Percentiles rank a stretch among this genome's conserved stretches.
Conservation (phyloP, 2,329 filamentous ascomycete genomes). For the Exophiala bonariae region DNA sequence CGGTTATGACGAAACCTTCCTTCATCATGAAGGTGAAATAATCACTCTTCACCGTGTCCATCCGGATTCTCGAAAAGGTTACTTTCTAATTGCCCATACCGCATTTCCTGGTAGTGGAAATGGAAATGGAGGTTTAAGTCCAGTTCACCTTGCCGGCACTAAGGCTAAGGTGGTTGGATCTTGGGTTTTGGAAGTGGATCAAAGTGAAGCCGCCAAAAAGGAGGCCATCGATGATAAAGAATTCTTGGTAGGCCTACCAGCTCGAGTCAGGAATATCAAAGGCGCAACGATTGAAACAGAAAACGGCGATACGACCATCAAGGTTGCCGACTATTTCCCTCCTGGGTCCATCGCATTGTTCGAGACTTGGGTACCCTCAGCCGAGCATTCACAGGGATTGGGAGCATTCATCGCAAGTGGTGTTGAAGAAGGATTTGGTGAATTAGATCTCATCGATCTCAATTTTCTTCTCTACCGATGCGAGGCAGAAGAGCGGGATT, state of each 20-base stretch:
- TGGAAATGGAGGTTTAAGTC: conserved; percentile 75
- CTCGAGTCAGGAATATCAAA: conserved; percentile 71
- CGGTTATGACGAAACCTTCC: conserved; percentile 90
- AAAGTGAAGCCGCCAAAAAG: conserved; percentile 67
- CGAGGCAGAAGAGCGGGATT: conserved; percentile 82
- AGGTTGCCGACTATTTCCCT: conserved; percentile 78
- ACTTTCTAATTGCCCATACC: conserved; percentile 94
- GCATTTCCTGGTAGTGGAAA: conserved; percentile 90
- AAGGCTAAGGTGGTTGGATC: conserved; percentile 82
- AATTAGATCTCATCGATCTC: conserved; percentile 75
- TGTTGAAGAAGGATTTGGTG: conserved; percentile 73
- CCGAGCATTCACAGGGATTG: conserved; percentile 78
- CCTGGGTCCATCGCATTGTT: conserved; percentile 94
- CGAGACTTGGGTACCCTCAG: conserved; percentile 90
- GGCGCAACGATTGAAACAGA: conserved; percentile 72
- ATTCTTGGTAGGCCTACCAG: conserved; percentile 78
- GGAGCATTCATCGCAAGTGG: conserved; percentile 85
- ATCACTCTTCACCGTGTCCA: conserved; percentile 96
- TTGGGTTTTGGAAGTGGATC: conserved; percentile 89
- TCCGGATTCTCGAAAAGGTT: conserved; percentile 85
- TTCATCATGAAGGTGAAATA: conserved; percentile 94
- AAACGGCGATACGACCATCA: conserved; percentile 74
- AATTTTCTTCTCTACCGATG: conserved; percentile 92
- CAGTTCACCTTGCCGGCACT: conserved; percentile 79
- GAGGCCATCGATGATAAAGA: conserved; percentile 67